These are phyloP conservation scores for Annona squamosa DNA, from an alignment of 164 flowering plant species.

Conservation along the genomic window DNA sequence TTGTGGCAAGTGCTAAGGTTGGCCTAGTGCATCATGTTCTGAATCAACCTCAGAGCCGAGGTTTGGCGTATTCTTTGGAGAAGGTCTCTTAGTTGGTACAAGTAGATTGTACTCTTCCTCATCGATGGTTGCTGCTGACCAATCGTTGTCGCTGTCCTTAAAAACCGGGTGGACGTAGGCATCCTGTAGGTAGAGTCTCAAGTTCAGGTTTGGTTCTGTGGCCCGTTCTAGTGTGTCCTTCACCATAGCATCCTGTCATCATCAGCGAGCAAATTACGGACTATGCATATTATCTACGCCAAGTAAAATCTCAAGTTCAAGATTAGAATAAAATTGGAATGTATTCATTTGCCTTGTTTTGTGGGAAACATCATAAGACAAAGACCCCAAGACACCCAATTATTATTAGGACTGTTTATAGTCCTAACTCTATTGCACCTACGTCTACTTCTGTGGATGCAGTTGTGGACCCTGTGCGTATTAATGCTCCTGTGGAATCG, in stretches of 20 bases:
- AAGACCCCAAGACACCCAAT: too few species aligned
- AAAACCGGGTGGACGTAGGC: slow-evolving; percentile 77
- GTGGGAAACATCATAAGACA: too few species aligned
- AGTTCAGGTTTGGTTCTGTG: slow-evolving; percentile 61
- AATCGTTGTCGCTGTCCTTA: slow-evolving; percentile 38
- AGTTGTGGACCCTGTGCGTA: too few species aligned
- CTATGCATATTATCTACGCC: neutral
- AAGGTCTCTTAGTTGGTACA: slow-evolving; percentile 56
- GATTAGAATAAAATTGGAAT: too few species aligned
- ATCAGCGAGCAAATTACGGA: neutral
- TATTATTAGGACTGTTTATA: too few species aligned
- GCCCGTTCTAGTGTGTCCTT: slow-evolving; percentile 77
- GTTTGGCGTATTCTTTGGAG: slow-evolving; percentile 23
- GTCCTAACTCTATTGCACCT: too few species aligned
- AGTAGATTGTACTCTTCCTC: slow-evolving; percentile 62
- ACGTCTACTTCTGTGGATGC: too few species aligned
- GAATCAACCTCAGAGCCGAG: slow-evolving; percentile 33
- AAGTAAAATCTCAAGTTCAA: neutral
- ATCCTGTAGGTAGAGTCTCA: slow-evolving; percentile 54
- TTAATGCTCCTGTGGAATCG: too few species aligned
- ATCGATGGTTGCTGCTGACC: slow-evolving; percentile 22
- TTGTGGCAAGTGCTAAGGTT: too few species aligned
- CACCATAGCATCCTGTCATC: slow-evolving; percentile 64
- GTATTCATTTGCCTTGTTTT: too few species aligned
- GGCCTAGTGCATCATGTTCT: slow-evolving; percentile 10